These are phyloP conservation scores for Harrya chromipes DNA, from an alignment of 768 basidiomycete species.

Conservation along the genomic window DNA sequence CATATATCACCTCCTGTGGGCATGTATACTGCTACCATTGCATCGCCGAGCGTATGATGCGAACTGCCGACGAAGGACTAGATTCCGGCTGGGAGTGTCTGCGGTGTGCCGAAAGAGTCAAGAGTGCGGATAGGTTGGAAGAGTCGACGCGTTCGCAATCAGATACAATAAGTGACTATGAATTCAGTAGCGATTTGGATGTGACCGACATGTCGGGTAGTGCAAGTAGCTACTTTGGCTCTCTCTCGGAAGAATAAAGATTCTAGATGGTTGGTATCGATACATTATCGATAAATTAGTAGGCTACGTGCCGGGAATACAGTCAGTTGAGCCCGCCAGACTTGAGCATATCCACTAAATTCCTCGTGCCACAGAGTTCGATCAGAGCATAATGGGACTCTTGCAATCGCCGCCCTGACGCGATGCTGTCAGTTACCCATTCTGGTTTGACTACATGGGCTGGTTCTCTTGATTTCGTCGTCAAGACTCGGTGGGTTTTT, in stretches of 20 bases:
- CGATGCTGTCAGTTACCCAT: constrained; percentile 71
- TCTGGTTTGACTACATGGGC: constrained; percentile 69
- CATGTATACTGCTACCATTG: constrained; percentile 95
- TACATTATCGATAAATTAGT: constrained; percentile 3
- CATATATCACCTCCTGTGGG: constrained; percentile 80
- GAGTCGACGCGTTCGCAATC: constrained; percentile 19
- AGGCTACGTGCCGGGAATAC: neutral
- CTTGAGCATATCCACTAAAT: constrained; percentile 39
- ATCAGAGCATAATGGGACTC: constrained; percentile 60
- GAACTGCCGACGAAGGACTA: constrained; percentile 58
- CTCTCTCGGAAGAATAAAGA: constrained; percentile 25
- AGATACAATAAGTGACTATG: constrained; percentile 49
- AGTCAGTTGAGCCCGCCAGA: constrained; percentile 14
- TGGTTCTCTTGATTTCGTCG: constrained; percentile 44
- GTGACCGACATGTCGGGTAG: constrained; percentile 54
- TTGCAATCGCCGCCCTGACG: constrained; percentile 52
- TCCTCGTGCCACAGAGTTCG: constrained; percentile 36
- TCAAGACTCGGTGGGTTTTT: constrained; percentile 66
- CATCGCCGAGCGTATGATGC: constrained; percentile 78
- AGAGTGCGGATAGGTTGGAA: constrained; percentile 54
- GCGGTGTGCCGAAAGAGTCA: constrained; percentile 67
- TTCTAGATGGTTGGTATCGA: constrained; percentile 5
- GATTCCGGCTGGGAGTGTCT: constrained; percentile 76
- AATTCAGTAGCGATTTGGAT: constrained; percentile 49
- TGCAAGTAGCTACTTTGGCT: constrained; percentile 39